Evolutionary conservation across 73 alveolate genomes (phyloP).

Genomic region (Symbiodinium natans): DNA sequence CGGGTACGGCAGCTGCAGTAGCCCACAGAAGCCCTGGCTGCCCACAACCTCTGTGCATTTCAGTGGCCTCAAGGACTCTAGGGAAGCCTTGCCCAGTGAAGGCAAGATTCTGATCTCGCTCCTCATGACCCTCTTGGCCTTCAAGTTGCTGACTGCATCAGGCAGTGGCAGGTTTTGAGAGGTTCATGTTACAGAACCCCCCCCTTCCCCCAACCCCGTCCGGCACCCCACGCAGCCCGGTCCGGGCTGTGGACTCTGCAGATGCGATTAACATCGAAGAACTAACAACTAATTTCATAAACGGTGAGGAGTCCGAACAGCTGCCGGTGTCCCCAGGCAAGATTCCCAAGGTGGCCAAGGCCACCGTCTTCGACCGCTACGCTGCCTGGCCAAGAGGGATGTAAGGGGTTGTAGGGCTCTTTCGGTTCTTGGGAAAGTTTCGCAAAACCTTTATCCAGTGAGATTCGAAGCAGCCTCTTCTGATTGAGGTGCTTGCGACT

Average conservation of each 20-base stretch:
- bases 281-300: too few relatives aligned
- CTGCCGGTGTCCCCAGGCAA: too few relatives aligned
- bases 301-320: too few relatives aligned
- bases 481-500: constrained; percentile 41
- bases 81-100: background rate
- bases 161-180: background rate
- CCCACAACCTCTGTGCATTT: background rate
- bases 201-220: too few relatives aligned
- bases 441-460: too few relatives aligned
- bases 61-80: background rate
- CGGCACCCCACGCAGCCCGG: too few relatives aligned
- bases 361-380: constrained; percentile 87
- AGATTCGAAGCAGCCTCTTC: background rate
- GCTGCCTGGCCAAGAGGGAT: constrained; percentile 32
- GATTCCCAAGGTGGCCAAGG: constrained; percentile 90
- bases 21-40: background rate
- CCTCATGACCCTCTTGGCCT: constrained; percentile 81
- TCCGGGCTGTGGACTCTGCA: too few relatives aligned
- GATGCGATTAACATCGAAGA: too few relatives aligned
- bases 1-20: background rate
- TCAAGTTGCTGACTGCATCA: constrained; percentile 90
- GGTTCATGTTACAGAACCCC: background rate
- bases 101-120: constrained; percentile 67
- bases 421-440: too few relatives aligned
- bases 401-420: too few relatives aligned